A percentile compares a stretch with the other conserved stretches of the same genome.
Conservation (phyloP, 75 land plant genomes). For the Pinus tabuliformis region DNA sequence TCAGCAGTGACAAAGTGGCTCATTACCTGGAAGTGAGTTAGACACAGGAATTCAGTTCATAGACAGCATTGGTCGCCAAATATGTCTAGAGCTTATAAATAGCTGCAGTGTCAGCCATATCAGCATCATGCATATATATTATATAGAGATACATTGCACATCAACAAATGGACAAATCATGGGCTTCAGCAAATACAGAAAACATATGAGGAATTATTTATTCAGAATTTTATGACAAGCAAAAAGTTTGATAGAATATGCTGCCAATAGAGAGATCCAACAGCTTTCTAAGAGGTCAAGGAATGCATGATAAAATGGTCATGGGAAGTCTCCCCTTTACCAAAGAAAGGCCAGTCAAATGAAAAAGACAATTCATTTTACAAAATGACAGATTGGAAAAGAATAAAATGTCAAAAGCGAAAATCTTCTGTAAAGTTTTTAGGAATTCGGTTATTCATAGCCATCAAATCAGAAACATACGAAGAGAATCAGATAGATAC, state of each 20-base stretch:
- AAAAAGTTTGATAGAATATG: not conserved
- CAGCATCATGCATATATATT: too few relatives aligned
- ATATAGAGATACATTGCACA: not conserved
- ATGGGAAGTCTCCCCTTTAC: not conserved
- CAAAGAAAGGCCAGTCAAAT: not conserved
- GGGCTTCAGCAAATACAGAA: not conserved
- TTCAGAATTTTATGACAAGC: not conserved
- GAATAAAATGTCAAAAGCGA: too few relatives aligned
- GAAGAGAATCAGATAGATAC: too few relatives aligned
- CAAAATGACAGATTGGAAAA: not conserved
- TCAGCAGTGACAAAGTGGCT: conserved; percentile 86
- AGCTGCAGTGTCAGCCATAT: not conserved
- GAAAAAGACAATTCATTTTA: not conserved
- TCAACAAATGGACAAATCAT: not conserved
- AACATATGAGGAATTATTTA: not conserved
- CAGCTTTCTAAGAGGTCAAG: not conserved
- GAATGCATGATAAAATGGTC: not conserved
- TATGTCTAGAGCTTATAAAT: not conserved
- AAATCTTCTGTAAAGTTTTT: too few relatives aligned
- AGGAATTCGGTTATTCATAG: too few relatives aligned
- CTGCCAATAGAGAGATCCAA: not conserved
- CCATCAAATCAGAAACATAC: too few relatives aligned
- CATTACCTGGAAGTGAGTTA: conserved; percentile 52
- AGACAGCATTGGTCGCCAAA: not conserved
- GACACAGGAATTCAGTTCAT: not conserved